These are phyloP conservation scores for Glarea lozoyensis DNA, from an alignment of 495 filamentous ascomycete genomes.

Conservation along the genomic window DNA sequence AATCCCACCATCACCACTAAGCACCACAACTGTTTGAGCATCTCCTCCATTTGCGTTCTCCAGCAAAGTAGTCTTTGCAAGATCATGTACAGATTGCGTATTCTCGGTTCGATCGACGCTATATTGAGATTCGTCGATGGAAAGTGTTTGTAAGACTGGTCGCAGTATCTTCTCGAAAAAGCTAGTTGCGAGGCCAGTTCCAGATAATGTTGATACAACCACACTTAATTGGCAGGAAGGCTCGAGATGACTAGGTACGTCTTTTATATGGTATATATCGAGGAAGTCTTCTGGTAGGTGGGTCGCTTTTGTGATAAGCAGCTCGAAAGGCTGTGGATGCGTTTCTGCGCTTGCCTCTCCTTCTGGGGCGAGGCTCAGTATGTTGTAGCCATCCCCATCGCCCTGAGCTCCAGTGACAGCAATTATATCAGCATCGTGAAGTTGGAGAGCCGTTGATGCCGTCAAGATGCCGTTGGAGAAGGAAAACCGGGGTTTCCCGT, in stretches of 20 bases:
- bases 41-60: conserved; percentile 35
- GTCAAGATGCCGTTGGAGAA: conserved; percentile 6
- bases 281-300: conserved; percentile 26
- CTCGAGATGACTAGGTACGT: conserved; percentile 27
- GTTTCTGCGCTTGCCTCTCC: conserved; percentile 3
- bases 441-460: conserved; percentile 1
- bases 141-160: conserved; percentile 44
- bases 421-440: conserved; percentile 28
- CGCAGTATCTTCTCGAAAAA: conserved; percentile 50
- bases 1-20: conserved; percentile 81
- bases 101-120: conserved; percentile 52
- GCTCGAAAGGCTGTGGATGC: conserved; percentile 17
- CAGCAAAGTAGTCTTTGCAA: conserved; percentile 42
- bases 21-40: conserved; percentile 56
- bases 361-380: conserved; percentile 28
- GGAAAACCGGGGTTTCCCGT: too few species aligned
- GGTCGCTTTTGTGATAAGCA: conserved; percentile 16
- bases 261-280: conserved; percentile 20
- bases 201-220: conserved; percentile 66
- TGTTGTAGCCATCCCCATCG: conserved; percentile 17
- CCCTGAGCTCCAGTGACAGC: conserved; percentile 17
- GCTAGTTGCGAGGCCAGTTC: conserved; percentile 47
- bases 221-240: conserved; percentile 40
- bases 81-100: conserved; percentile 47
- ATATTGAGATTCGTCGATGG: conserved; percentile 25